Conservation (phyloP, 345 rosid genomes). For the Erysimum cheiranthoides region DNA sequence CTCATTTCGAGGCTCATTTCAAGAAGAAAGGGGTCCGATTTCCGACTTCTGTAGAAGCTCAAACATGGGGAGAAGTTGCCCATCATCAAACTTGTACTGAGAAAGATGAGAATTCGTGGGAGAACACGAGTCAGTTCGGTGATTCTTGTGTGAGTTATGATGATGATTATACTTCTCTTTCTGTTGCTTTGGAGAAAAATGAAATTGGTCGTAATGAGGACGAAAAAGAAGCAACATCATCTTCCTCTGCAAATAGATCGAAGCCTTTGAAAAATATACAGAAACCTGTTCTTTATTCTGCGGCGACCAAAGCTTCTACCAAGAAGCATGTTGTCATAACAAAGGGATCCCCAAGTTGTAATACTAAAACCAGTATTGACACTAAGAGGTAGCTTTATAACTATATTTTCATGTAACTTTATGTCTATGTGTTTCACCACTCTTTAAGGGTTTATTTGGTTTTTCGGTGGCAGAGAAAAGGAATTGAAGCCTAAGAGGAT, state of each 20-base stretch:
- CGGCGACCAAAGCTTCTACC: conserved; percentile 9
- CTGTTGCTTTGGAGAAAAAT: conserved; percentile 28
- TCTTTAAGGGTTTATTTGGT: conserved; percentile 33
- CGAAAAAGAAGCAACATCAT: background rate
- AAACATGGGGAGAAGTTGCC: conserved; percentile 41
- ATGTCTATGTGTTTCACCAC: background rate
- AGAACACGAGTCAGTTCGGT: conserved; percentile 34
- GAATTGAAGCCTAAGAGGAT: conserved; percentile 48
- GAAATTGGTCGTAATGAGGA: background rate
- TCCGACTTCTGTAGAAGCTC: conserved; percentile 53
- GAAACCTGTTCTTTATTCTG: background rate
- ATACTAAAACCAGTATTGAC: conserved; percentile 47
- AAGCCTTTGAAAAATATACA: conserved; percentile 1
- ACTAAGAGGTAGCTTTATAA: conserved; percentile 55
- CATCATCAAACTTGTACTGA: conserved; percentile 41
- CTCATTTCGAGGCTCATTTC: conserved; percentile 85
- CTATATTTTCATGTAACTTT: conserved; percentile 3
- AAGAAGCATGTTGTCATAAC: conserved; percentile 45
- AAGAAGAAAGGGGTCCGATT: conserved; percentile 64
- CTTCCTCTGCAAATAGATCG: conserved; percentile 9
- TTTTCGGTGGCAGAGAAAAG: conserved; percentile 52
- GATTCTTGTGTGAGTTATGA: conserved; percentile 49
- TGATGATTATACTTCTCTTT: conserved; percentile 17
- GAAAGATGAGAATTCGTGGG: conserved; percentile 42
- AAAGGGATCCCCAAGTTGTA: conserved; percentile 53